Evolutionary conservation across 2,329 filamentous ascomycete species (phyloP).

Genomic region (Trichoderma harzianum): DNA sequence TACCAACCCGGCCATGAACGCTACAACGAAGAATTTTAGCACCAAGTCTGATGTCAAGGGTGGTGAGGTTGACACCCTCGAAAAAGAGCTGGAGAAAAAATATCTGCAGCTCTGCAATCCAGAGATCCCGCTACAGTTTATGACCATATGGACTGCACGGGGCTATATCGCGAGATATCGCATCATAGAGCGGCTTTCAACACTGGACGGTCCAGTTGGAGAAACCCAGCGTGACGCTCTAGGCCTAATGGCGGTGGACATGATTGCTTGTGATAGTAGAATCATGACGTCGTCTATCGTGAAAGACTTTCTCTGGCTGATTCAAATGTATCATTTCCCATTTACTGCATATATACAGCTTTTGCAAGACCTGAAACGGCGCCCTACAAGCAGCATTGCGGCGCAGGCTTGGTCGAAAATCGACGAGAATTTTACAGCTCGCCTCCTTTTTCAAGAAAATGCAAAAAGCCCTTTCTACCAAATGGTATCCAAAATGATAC

Average conservation of each 20-base stretch:
- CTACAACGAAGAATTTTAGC: background rate
- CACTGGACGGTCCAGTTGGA: background rate
- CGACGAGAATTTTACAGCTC: constrained; percentile 30
- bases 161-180: background rate
- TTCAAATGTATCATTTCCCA: constrained; percentile 35
- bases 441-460: constrained; percentile 2
- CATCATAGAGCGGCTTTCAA: background rate
- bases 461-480: background rate
- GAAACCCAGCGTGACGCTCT: background rate
- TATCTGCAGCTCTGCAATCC: background rate
- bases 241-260: background rate
- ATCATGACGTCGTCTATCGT: constrained; percentile 28
- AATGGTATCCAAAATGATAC: background rate
- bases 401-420: constrained; percentile 34
- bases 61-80: background rate
- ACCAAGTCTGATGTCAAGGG: background rate
- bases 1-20: background rate
- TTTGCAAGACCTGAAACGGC: constrained; percentile 31
- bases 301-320: constrained; percentile 37
- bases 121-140: background rate
- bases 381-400: constrained; percentile 24
- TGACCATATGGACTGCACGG: background rate
- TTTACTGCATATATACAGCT: constrained; percentile 41
- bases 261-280: background rate
- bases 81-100: background rate